Evolutionary conservation across 331 rosid genomes (phyloP).

Genomic region (Arachis monticola): DNA sequence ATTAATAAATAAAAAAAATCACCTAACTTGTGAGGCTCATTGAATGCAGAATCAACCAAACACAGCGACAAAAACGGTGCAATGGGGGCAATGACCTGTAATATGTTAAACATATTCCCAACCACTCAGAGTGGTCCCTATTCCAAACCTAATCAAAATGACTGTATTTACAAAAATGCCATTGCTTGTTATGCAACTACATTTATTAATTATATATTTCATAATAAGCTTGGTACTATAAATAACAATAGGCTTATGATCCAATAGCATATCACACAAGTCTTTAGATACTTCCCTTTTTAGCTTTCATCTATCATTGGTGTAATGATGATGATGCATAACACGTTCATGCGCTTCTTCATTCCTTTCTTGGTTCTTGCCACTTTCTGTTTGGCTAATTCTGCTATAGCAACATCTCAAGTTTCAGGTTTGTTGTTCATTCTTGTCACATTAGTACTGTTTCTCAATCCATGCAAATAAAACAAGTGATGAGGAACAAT

Average conservation of each 20-base stretch:
- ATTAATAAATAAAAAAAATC: no score
- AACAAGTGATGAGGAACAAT: no score
- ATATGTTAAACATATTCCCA: slow-evolving; percentile 6
- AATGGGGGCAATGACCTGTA: background rate
- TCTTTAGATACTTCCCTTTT: background rate
- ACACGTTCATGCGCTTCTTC: slow-evolving; percentile 3
- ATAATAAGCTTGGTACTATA: background rate
- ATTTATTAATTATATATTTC: background rate
- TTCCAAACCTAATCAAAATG: background rate
- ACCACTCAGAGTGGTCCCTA: background rate
- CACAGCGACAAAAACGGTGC: slow-evolving; percentile 34
- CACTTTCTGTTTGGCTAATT: slow-evolving; percentile 1
- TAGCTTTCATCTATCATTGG: background rate
- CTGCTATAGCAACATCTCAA: slow-evolving; percentile 5
- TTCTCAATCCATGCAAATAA: no score
- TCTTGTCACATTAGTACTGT: no score
- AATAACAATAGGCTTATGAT: slow-evolving; percentile 1
- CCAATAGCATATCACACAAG: slow-evolving; percentile 1
- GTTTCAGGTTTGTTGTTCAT: slow-evolving; percentile 8
- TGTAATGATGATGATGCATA: background rate
- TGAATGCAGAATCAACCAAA: slow-evolving; percentile 10
- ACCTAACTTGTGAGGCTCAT: slow-evolving; percentile 11
- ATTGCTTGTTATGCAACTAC: background rate
- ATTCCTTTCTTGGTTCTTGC: slow-evolving; percentile 4
- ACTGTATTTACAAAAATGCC: background rate